Conservation (phyloP, 495 filamentous ascomycete species). For the Pyrenula massariospora region DNA sequence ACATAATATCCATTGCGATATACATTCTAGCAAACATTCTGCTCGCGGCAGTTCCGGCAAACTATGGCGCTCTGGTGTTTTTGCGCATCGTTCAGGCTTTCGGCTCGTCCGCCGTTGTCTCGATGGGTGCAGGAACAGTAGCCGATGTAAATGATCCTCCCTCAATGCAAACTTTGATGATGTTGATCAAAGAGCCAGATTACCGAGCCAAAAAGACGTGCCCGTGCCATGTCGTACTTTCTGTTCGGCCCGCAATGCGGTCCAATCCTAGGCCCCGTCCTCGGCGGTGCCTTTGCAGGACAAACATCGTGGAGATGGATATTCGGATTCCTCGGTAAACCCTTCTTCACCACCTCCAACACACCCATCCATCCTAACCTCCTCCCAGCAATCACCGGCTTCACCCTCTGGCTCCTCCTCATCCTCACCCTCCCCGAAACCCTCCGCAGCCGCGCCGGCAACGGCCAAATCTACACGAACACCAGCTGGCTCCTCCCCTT, state of each 20-base stretch:
- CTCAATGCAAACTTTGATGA: not conserved
- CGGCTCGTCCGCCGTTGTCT: slow-evolving; percentile 14
- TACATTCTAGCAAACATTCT: slow-evolving; percentile 18
- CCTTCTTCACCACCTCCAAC: not conserved
- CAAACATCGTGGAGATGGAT: slow-evolving; percentile 17
- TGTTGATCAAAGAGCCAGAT: slow-evolving; percentile 1
- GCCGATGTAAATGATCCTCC: slow-evolving; percentile 8
- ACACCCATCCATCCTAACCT: not conserved
- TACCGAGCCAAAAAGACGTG: slow-evolving; percentile 12
- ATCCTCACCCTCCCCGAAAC: slow-evolving; percentile 21
- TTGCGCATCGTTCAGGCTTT: slow-evolving; percentile 17
- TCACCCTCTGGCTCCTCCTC: slow-evolving; percentile 12
- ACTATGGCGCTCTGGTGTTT: slow-evolving; percentile 13
- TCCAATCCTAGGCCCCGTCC: slow-evolving; percentile 17
- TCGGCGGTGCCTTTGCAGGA: slow-evolving; percentile 18
- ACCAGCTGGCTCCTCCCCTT: slow-evolving; percentile 6
- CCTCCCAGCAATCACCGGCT: slow-evolving; percentile 9
- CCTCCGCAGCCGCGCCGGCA: slow-evolving; percentile 16
- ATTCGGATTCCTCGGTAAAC: slow-evolving; percentile 20
- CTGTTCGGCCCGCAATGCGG: slow-evolving; percentile 20
- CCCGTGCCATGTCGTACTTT: slow-evolving; percentile 12
- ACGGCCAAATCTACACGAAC: slow-evolving; percentile 9
- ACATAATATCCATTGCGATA: slow-evolving; percentile 11
- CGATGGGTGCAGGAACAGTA: slow-evolving; percentile 20
- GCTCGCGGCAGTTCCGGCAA: slow-evolving; percentile 15